phyloP scores from a whole-genome alignment of 202 grass and related monocot species.

The Setaria viridis region DNA sequence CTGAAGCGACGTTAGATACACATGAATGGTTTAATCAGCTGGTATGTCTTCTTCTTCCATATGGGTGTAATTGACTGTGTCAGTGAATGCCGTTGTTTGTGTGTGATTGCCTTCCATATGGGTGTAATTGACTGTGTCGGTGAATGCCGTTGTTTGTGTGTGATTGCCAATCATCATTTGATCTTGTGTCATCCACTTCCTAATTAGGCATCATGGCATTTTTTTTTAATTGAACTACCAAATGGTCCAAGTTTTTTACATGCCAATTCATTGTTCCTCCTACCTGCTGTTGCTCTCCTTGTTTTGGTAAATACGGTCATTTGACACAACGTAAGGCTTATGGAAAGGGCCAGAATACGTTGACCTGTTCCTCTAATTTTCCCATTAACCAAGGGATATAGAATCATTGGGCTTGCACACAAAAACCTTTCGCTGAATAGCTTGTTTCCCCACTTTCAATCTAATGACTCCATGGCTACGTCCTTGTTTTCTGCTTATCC shows the following conservation, averaged over 20 bases:
- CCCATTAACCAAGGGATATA: neutral
- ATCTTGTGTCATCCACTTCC: slow-evolving; percentile 34
- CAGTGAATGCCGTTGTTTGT: neutral
- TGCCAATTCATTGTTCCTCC: slow-evolving; percentile 1
- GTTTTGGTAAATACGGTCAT: slow-evolving; percentile 12
- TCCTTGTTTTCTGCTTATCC: neutral
- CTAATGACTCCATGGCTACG: neutral
- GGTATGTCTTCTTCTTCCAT: slow-evolving; percentile 56
- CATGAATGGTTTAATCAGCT: slow-evolving; percentile 19
- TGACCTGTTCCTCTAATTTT: slow-evolving; percentile 3
- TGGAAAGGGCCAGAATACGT: neutral
- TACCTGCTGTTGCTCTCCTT: slow-evolving; percentile 6
- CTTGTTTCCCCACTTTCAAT: slow-evolving; percentile 9
- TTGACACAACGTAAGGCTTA: neutral
- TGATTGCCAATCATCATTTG: slow-evolving; percentile 1
- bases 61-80: slow-evolving; percentile 37
- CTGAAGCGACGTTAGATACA: slow-evolving; percentile 45
- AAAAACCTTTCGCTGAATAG: neutral
- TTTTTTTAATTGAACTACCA: neutral
- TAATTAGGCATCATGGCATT: slow-evolving; percentile 17
- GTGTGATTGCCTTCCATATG: slow-evolving; percentile 12
- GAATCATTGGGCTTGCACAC: neutral
- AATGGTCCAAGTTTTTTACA: slow-evolving; percentile 3
- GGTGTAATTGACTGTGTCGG: slow-evolving; percentile 27
- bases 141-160: slow-evolving; percentile 1